Conservation (phyloP, 1,284 basidiomycete genomes). For the Cronartium quercuum region DNA sequence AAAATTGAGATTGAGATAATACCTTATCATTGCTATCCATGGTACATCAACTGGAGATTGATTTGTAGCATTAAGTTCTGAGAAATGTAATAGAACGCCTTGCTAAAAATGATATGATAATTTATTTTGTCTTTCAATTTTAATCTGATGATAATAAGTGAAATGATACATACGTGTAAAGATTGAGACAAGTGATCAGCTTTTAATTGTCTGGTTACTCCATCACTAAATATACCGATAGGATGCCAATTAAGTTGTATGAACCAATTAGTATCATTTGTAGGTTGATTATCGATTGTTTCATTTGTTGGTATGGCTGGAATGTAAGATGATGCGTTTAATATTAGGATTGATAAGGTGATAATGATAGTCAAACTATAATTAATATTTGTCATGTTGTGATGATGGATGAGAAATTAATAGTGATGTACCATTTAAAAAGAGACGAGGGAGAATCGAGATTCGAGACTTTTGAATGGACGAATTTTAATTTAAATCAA, state of each 20-base stretch:
- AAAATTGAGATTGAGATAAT: constrained; percentile 60
- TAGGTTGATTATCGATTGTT: neutral
- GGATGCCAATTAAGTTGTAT: constrained; percentile 38
- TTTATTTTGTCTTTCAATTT: neutral
- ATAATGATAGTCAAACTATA: neutral
- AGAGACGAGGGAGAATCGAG: too few species aligned
- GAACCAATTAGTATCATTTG: constrained; percentile 7
- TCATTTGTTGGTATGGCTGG: constrained; percentile 27
- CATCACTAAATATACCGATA: constrained; percentile 28
- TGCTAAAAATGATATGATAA: neutral
- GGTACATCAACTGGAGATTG: constrained; percentile 59
- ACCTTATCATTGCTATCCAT: constrained; percentile 80
- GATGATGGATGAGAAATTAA: too few species aligned
- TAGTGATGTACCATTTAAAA: too few species aligned
- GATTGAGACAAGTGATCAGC: constrained; percentile 9
- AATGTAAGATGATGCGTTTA: constrained; percentile 14
- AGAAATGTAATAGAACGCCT: constrained; percentile 47
- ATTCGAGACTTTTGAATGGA: too few species aligned
- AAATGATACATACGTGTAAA: neutral
- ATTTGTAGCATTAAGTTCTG: constrained; percentile 42
- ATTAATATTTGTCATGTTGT: too few species aligned
- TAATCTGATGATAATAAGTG: neutral
- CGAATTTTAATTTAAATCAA: too few species aligned
- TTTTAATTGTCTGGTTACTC: constrained; percentile 17
- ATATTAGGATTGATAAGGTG: neutral